A percentile compares a stretch with the other conserved stretches of the same genome.
These are phyloP conservation scores for Paratinospora sagittata DNA, from an alignment of 164 flowering plant species.

Conservation along the genomic window DNA sequence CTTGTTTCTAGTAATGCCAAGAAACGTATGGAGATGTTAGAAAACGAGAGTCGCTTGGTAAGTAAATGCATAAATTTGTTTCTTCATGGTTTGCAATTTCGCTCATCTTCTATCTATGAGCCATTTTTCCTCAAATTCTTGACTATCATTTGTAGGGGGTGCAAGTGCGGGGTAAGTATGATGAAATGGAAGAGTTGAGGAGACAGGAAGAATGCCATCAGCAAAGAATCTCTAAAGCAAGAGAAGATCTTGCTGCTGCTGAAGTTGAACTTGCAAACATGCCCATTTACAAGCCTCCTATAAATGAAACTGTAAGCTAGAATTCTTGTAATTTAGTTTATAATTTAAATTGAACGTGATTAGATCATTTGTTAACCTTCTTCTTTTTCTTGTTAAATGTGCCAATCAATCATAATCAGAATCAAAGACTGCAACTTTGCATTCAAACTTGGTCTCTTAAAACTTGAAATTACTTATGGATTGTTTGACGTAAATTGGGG, in stretches of 20 bases:
- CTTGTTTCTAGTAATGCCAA: slow-evolving; percentile 36
- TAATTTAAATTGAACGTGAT: not conserved
- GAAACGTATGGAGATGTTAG: slow-evolving; percentile 40
- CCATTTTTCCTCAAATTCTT: no score
- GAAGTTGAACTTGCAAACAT: slow-evolving; percentile 53
- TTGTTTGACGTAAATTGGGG: not conserved
- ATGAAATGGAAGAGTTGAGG: slow-evolving; percentile 69
- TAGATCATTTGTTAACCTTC: not conserved
- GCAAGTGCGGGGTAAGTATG: slow-evolving; percentile 50
- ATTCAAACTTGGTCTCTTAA: not conserved
- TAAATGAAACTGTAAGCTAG: slow-evolving; percentile 47
- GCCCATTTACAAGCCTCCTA: slow-evolving; percentile 61
- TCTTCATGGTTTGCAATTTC: slow-evolving; percentile 4
- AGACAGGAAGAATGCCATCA: slow-evolving; percentile 74
- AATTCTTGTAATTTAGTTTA: not conserved
- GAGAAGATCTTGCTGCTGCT: slow-evolving; percentile 68
- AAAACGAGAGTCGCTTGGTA: slow-evolving; percentile 51
- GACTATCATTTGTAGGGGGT: slow-evolving; percentile 40
- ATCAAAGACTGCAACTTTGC: not conserved
- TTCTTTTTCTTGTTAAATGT: not conserved
- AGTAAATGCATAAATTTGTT: slow-evolving; percentile 7
- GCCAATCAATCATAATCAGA: not conserved
- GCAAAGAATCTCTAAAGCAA: slow-evolving; percentile 58
- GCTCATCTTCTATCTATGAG: not conserved
- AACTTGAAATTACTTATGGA: not conserved